These are phyloP conservation scores for Immersiella caudata DNA, from an alignment of 495 filamentous ascomycete genomes.

Conservation along the genomic window DNA sequence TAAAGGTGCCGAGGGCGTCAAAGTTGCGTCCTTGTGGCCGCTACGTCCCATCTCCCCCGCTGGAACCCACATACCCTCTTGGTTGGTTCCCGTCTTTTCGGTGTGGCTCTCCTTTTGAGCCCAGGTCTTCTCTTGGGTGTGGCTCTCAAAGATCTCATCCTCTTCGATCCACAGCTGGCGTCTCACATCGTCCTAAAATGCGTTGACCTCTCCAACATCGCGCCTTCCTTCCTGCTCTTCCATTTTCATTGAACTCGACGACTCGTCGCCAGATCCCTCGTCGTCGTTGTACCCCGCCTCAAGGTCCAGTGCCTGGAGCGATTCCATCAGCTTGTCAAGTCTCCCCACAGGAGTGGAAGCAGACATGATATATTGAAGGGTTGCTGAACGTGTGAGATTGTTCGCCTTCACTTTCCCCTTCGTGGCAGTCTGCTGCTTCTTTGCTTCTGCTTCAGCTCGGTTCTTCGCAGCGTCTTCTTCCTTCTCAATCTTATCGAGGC, in stretches of 20 bases:
- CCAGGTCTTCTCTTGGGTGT: too few species aligned
- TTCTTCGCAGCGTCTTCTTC: slow-evolving; percentile 6
- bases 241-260: not conserved
- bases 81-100: not conserved
- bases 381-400: not conserved
- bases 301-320: slow-evolving; percentile 2
- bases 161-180: slow-evolving; percentile 28
- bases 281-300: not conserved
- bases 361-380: not conserved
- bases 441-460: not conserved
- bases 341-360: slow-evolving; percentile 10
- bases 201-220: slow-evolving; percentile 15
- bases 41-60: not conserved
- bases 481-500: slow-evolving; percentile 25
- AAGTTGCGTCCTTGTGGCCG: not conserved
- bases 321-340: slow-evolving; percentile 13
- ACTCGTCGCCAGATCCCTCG: not conserved
- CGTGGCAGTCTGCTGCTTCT: slow-evolving; percentile 1
- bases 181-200: slow-evolving; percentile 29
- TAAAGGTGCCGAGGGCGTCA: not conserved
- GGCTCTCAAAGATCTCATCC: slow-evolving; percentile 19
- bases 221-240: slow-evolving; percentile 10
- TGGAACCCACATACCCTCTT: not conserved
- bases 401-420: not conserved
- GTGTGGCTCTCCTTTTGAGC: too few species aligned